Evolutionary conservation across 306 rosid species (phyloP), one percentile per base, ranked within the genome.

Genomic region (Mimosa bimucronata): DNA sequence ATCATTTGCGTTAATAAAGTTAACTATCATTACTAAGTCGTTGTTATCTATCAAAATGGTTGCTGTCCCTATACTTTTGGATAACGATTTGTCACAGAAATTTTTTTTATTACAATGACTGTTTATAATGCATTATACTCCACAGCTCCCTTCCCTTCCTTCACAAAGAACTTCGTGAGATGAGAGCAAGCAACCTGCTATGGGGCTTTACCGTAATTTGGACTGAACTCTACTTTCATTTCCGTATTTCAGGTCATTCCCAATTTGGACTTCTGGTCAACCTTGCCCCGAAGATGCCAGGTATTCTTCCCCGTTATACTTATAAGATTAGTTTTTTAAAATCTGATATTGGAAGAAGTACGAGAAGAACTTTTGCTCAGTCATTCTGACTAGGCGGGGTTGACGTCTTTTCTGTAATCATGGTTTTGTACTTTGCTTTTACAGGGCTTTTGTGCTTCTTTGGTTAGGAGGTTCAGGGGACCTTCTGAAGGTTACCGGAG

Each of bases 261-360:
- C 71, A 95, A 95, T 88, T 71, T 90, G 87, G 92, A 90, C 77
- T 87, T 92, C 77, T 95, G 98, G 98, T 57, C 83, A 48, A 81
- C 92, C 87, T 77, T 92, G 84, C 94, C 97, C 34, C 92, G 84
- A 7, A 88, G 83, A 85, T 77, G 73, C 72, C 98, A 83, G 92
- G 98, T 90, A 88, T 50, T 76, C 41, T 86, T 86, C 60, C 74
- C 45, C 81, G 42, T 45, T 55, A 37, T 68, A 71, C 71, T 85
- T 61, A 78, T 52, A 62, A 18, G 48, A 53, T 73, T 44, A 53
- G 44, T 57, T n/a, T 75, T 76, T 77, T 77, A 37, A 73, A 69
- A 75, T 78, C 55, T 71, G 62, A 77, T 50, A 58, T 37, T 46
- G 50, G 48, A 78, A 46, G 66, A 71, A 81, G 55, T 23, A 62